These are phyloP conservation scores for Entoloma clypeatum DNA, from an alignment of 1,284 basidiomycete species.

Conservation along the genomic window DNA sequence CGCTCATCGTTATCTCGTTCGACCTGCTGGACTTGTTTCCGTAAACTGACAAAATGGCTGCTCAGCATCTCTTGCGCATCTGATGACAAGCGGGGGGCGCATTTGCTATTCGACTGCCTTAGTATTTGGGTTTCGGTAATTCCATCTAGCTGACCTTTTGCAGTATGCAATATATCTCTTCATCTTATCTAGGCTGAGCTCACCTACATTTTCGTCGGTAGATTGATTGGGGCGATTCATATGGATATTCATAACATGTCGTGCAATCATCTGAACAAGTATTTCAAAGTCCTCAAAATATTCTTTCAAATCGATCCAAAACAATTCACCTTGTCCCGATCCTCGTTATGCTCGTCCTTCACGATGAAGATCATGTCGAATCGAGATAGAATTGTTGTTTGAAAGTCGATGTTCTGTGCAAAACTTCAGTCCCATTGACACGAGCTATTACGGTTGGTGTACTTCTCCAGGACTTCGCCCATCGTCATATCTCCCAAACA, in stretches of 20 bases:
- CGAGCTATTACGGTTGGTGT: slow-evolving; percentile 11
- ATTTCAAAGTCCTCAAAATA: background rate
- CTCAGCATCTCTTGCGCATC: slow-evolving; percentile 97
- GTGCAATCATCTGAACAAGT: slow-evolving; percentile 80
- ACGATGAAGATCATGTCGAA: slow-evolving; percentile 99
- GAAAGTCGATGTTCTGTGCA: slow-evolving; percentile 91
- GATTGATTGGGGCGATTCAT: slow-evolving; percentile 84
- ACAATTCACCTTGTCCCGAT: slow-evolving; percentile 73
- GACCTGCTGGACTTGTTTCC: slow-evolving; percentile 94
- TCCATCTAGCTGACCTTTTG: slow-evolving; percentile 71
- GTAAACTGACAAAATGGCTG: slow-evolving; percentile 93
- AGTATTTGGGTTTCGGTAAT: background rate
- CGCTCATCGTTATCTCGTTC: slow-evolving; percentile 97
- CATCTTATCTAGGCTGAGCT: slow-evolving; percentile 98
- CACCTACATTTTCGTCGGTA: slow-evolving; percentile 69
- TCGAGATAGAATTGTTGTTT: slow-evolving; percentile 96
- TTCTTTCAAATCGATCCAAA: background rate
- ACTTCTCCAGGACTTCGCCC: slow-evolving; percentile 96
- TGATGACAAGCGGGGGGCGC: slow-evolving; percentile 88
- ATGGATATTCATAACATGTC: slow-evolving; percentile 98
- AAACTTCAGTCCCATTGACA: slow-evolving; percentile 4
- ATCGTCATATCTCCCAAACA: slow-evolving; percentile 98
- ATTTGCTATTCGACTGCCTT: slow-evolving; percentile 64
- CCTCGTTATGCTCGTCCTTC: slow-evolving; percentile 97
- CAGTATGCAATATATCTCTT: slow-evolving; percentile 96